Conservation (phyloP, 2,329 filamentous ascomycete species). For the Teratosphaeria zuluensis region DNA sequence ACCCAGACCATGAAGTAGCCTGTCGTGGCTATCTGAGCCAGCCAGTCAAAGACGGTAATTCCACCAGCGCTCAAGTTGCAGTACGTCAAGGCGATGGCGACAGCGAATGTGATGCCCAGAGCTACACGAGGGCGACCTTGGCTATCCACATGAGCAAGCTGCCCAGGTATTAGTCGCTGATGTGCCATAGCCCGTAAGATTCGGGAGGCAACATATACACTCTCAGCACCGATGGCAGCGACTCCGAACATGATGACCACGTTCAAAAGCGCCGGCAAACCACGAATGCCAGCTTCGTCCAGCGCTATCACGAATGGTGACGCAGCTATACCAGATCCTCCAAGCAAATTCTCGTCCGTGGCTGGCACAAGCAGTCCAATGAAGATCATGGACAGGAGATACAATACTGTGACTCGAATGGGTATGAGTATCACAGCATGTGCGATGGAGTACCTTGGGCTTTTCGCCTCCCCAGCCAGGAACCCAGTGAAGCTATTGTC, state of each 20-base stretch:
- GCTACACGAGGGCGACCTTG: constrained; percentile 68
- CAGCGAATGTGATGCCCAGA: constrained; percentile 52
- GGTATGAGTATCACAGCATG: background rate
- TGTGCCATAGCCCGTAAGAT: constrained; percentile 39
- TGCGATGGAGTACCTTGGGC: constrained; percentile 31
- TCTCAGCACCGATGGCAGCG: constrained; percentile 43
- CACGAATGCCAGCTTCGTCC: constrained; percentile 46
- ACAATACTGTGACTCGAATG: constrained; percentile 30
- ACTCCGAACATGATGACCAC: constrained; percentile 52
- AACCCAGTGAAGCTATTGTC: constrained; percentile 31
- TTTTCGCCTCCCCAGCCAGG: constrained; percentile 32
- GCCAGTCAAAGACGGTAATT: constrained; percentile 60
- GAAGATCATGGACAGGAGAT: constrained; percentile 24
- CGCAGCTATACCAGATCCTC: constrained; percentile 23
- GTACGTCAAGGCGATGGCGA: constrained; percentile 62
- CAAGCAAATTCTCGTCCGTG: constrained; percentile 9
- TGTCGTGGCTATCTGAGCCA: constrained; percentile 60
- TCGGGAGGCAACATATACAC: constrained; percentile 47
- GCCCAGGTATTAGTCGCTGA: constrained; percentile 59
- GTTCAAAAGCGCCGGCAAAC: constrained; percentile 55
- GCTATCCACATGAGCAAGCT: constrained; percentile 72
- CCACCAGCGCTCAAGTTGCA: constrained; percentile 53
- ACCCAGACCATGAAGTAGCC: constrained; percentile 68
- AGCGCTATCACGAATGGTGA: constrained; percentile 59
- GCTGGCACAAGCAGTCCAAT: constrained; percentile 17